These are phyloP conservation scores for Lomentospora prolificans DNA, from an alignment of 2,329 filamentous ascomycete species.

Conservation along the genomic window DNA sequence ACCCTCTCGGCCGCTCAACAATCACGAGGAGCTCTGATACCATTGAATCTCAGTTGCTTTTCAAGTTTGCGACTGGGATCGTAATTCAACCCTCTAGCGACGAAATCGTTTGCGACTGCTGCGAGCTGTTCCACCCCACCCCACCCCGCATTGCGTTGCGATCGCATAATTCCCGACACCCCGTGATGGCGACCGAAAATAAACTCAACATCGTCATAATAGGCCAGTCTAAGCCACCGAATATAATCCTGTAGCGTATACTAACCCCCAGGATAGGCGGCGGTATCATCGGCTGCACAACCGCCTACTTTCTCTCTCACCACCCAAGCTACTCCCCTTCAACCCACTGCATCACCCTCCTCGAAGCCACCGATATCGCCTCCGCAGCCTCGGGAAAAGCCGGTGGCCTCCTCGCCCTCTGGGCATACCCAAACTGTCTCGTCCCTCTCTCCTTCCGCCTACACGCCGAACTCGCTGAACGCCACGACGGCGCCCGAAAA, in stretches of 20 bases:
- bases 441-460: conserved; percentile 79
- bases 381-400: conserved; percentile 93
- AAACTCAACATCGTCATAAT: conserved; percentile 41
- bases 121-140: background rate
- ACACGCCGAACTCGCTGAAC: conserved; percentile 73
- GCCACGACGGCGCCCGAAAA: conserved; percentile 64
- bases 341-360: conserved; percentile 69
- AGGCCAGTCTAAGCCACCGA: conserved; percentile 28
- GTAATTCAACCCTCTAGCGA: too few species aligned
- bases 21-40: too few species aligned
- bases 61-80: too few species aligned
- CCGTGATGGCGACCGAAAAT: conserved; percentile 1
- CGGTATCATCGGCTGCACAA: conserved; percentile 85
- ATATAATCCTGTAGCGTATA: too few species aligned
- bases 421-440: conserved; percentile 80
- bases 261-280: too few species aligned
- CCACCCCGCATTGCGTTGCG: background rate
- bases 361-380: conserved; percentile 79
- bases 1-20: too few species aligned
- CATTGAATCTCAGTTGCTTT: too few species aligned
- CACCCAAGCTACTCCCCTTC: conserved; percentile 70
- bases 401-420: conserved; percentile 78
- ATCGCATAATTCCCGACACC: background rate
- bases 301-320: conserved; percentile 82
- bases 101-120: background rate